A percentile compares a stretch with the other conserved stretches of the same genome.
Evolutionary conservation across 2,329 filamentous ascomycete species (phyloP).

Genomic region (Hirsutella minnesotensis): DNA sequence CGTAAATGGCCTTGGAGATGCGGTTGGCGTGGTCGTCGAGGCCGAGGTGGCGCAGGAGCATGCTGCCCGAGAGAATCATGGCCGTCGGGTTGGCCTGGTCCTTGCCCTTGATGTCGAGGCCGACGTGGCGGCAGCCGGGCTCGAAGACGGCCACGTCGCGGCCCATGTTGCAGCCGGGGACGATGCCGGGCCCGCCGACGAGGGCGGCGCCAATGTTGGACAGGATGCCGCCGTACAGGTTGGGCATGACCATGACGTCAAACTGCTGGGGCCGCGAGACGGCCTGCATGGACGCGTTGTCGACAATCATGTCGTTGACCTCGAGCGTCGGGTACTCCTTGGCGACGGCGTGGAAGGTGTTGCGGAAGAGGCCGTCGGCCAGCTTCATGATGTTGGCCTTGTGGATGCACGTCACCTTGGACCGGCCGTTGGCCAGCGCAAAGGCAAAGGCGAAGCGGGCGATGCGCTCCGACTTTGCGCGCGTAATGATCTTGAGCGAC

Average conservation of each 20-base stretch:
- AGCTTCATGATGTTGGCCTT: slow-evolving; percentile 99
- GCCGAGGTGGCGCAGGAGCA: slow-evolving; percentile 94
- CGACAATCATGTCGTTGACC: slow-evolving; percentile 99
- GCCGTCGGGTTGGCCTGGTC: slow-evolving; percentile 98
- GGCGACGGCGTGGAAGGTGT: slow-evolving; percentile 85
- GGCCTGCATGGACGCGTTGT: slow-evolving; percentile 99
- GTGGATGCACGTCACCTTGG: slow-evolving; percentile 99
- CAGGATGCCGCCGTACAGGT: slow-evolving; percentile 95
- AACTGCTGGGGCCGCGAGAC: slow-evolving; percentile 95
- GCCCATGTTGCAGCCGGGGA: slow-evolving; percentile 99
- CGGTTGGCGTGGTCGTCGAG: slow-evolving; percentile 97
- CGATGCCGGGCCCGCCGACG: slow-evolving; percentile 91
- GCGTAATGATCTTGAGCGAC: slow-evolving; percentile 99
- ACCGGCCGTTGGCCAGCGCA: slow-evolving; percentile 94
- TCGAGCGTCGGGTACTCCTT: slow-evolving; percentile 94
- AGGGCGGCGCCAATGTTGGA: slow-evolving; percentile 98
- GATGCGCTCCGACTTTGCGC: slow-evolving; percentile 97
- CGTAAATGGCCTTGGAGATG: slow-evolving; percentile 76
- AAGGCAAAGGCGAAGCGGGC: slow-evolving; percentile 98
- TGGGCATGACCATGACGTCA: slow-evolving; percentile 99
- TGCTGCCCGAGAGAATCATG: slow-evolving; percentile 85
- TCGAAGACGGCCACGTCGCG: slow-evolving; percentile 97
- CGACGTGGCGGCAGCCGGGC: slow-evolving; percentile 97
- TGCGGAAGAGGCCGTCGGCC: slow-evolving; percentile 95
- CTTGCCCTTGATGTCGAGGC: slow-evolving; percentile 99